Conservation (phyloP, 441 rosid genomes). For the Lagerstroemia fauriei region DNA sequence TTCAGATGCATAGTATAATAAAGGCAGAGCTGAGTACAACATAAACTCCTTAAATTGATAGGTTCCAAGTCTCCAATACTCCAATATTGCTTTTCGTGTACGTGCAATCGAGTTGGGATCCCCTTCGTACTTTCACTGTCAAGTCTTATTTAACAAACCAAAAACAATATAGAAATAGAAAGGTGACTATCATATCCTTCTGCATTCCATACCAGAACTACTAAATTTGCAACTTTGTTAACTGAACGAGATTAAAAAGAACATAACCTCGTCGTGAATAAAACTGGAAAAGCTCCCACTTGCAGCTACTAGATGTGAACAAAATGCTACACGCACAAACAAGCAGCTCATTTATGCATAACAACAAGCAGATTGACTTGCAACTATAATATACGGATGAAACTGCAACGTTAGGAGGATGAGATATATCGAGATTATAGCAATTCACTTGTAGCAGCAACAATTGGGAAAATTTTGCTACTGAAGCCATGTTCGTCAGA, state of each 20-base stretch:
- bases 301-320: background rate
- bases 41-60: background rate
- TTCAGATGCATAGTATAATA: background rate
- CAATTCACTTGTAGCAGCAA: background rate
- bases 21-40: background rate
- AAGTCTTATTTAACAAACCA: background rate
- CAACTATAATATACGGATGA: background rate
- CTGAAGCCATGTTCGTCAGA: background rate
- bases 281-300: background rate
- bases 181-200: background rate
- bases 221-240: too few relatives aligned
- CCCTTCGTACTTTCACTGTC: background rate
- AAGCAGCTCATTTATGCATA: background rate
- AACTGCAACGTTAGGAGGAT: background rate
- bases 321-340: background rate
- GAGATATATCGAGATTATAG: background rate
- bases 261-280: background rate
- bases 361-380: background rate
- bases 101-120: background rate
- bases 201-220: background rate
- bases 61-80: background rate
- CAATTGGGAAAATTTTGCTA: background rate
- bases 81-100: background rate
- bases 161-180: background rate
- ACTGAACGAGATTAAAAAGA: too few relatives aligned